Percentiles rank a stretch among this genome's conserved stretches.
Evolutionary conservation across 805 yeast genomes (phyloP).

Genomic region (Pichia occidentalis): DNA sequence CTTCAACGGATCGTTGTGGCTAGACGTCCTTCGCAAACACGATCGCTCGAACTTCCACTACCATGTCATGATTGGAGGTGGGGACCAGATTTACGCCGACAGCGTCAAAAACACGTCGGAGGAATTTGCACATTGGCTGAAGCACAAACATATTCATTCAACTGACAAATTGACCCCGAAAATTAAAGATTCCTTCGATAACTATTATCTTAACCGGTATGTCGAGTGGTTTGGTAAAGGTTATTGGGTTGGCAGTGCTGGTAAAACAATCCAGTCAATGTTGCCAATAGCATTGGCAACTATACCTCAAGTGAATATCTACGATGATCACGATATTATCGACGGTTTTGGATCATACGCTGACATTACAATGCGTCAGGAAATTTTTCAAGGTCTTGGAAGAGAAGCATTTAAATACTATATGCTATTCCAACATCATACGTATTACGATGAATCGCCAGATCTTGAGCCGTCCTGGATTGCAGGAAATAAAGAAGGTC

Average conservation of each 20-base stretch:
- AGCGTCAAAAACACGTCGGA: constrained; percentile 56
- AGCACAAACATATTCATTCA: constrained; percentile 43
- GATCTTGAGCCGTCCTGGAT: constrained; percentile 55
- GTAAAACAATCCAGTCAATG: constrained; percentile 58
- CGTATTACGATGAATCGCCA: constrained; percentile 39
- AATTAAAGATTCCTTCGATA: constrained; percentile 47
- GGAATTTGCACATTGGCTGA: constrained; percentile 56
- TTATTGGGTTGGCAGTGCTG: constrained; percentile 65
- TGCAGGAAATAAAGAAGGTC: constrained; percentile 49
- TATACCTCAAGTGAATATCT: constrained; percentile 81
- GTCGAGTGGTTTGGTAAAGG: constrained; percentile 88
- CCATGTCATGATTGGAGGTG: constrained; percentile 97
- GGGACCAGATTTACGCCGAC: constrained; percentile 92
- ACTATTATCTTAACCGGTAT: constrained; percentile 69
- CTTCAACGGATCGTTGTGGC: constrained; percentile 79
- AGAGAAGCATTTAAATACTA: constrained; percentile 77
- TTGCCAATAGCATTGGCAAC: constrained; percentile 73
- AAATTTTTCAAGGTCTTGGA: constrained; percentile 68
- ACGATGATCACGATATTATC: constrained; percentile 93
- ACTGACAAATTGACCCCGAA: constrained; percentile 37
- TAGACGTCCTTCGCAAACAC: constrained; percentile 72
- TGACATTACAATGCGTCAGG: constrained; percentile 65
- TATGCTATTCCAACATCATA: constrained; percentile 87
- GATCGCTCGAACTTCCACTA: constrained; percentile 39
- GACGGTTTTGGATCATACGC: constrained; percentile 93